A percentile compares a stretch with the other conserved stretches of the same genome.
These are phyloP conservation scores for Candida argentea DNA, from an alignment of 805 yeast genomes.

Conservation along the genomic window DNA sequence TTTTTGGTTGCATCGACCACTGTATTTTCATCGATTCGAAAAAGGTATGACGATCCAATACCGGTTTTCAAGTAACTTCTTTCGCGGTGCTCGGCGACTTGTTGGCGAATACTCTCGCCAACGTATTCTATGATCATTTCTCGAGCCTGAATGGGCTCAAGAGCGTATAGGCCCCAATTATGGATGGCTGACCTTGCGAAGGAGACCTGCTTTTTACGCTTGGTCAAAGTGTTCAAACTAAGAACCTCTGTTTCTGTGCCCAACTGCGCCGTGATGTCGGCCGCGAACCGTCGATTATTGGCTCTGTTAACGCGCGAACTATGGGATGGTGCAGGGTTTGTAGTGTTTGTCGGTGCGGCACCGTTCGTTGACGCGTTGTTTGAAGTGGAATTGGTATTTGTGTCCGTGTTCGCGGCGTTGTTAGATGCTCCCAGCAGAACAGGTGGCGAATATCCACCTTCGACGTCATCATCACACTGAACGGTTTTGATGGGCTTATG, in stretches of 20 bases:
- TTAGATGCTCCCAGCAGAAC: constrained; percentile 2
- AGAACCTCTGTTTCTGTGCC: constrained; percentile 77
- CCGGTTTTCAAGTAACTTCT: constrained; percentile 79
- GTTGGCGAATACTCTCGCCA: constrained; percentile 89
- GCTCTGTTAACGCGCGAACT: constrained; percentile 84
- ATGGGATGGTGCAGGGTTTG: constrained; percentile 19
- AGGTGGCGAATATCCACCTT: too few relatives aligned
- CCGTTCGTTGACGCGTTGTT: constrained; percentile 7
- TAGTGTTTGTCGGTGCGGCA: constrained; percentile 5
- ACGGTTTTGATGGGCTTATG: constrained; percentile 67
- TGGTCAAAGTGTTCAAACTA: constrained; percentile 77
- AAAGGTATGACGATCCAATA: constrained; percentile 88
- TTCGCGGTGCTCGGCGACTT: constrained; percentile 89
- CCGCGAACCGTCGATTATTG: constrained; percentile 77
- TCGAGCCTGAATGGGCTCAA: constrained; percentile 89
- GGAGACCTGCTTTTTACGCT: constrained; percentile 88
- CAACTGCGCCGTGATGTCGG: constrained; percentile 76
- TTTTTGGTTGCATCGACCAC: constrained; percentile 96
- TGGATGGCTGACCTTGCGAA: constrained; percentile 96
- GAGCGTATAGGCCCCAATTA: constrained; percentile 95
- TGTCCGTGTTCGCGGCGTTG: constrained; percentile 2
- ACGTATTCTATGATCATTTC: constrained; percentile 98
- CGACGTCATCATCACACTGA: constrained; percentile 44
- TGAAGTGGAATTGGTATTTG: constrained; percentile 10
- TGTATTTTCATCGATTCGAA: constrained; percentile 86